A percentile compares a stretch with the other conserved stretches of the same genome.
Conservation (phyloP, 441 rosid genomes). For the Arabidopsis lyrata region DNA sequence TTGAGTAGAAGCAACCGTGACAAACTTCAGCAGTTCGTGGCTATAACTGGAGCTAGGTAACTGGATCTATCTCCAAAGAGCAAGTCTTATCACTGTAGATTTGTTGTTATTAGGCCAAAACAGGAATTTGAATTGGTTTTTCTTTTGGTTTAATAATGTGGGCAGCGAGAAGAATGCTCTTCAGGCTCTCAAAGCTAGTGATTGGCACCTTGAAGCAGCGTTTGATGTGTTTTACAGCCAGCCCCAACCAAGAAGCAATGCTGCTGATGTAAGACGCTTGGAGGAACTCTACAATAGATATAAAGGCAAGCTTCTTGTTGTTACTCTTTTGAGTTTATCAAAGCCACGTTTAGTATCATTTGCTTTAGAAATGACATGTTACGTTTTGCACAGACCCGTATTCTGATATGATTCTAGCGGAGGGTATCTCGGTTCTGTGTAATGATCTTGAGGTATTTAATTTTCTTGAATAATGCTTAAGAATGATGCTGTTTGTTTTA, state of each 20-base stretch:
- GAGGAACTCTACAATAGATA: constrained; percentile 95
- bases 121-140: constrained; percentile 8
- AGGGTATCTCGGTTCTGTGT: constrained; percentile 89
- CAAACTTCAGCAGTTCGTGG: constrained; percentile 86
- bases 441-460: constrained; percentile 83
- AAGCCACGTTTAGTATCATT: background rate
- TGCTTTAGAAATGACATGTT: constrained; percentile 20
- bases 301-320: constrained; percentile 64
- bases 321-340: background rate
- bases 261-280: constrained; percentile 85
- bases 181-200: constrained; percentile 85
- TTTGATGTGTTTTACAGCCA: constrained; percentile 90
- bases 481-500: constrained; percentile 16
- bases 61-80: constrained; percentile 12
- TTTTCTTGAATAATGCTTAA: constrained; percentile 25
- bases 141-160: constrained; percentile 13
- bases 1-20: constrained; percentile 84
- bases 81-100: constrained; percentile 10
- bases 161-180: constrained; percentile 86
- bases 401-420: constrained; percentile 85
- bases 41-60: constrained; percentile 90
- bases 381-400: constrained; percentile 73
- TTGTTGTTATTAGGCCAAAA: constrained; percentile 9
- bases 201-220: constrained; percentile 95
- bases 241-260: constrained; percentile 71